phyloP scores from a whole-genome alignment of 2,329 filamentous ascomycete genomes.

The Lecanosticta acicola region DNA sequence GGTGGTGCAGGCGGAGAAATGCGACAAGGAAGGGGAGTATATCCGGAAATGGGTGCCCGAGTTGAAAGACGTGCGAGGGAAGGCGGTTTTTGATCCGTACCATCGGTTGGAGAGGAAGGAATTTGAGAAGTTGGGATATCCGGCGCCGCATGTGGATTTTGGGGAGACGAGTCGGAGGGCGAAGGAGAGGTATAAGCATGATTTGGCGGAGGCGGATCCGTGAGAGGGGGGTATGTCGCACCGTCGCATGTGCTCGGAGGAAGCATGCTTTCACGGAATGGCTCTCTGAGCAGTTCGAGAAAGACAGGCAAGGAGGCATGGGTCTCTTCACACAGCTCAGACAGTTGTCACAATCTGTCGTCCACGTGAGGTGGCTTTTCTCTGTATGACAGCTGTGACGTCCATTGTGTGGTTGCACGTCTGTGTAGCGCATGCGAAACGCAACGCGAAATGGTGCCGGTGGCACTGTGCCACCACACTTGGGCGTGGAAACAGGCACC shows the following conservation, averaged over 20 bases:
- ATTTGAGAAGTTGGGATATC: constrained; percentile 46
- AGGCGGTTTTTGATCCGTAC: constrained; percentile 46
- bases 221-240: too few species aligned
- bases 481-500: too few species aligned
- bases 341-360: background rate
- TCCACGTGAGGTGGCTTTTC: background rate
- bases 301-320: background rate
- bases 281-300: too few species aligned
- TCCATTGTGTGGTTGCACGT: too few species aligned
- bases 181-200: constrained; percentile 40
- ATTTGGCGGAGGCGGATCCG: constrained; percentile 39
- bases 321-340: too few species aligned
- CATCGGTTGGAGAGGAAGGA: constrained; percentile 41
- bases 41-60: constrained; percentile 81
- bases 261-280: too few species aligned
- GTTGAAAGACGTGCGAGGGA: constrained; percentile 49
- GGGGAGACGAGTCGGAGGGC: constrained; percentile 40
- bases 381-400: background rate
- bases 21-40: constrained; percentile 71
- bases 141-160: constrained; percentile 43
- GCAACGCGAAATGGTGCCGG: background rate
- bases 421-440: background rate
- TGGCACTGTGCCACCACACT: background rate
- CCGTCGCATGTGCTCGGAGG: too few species aligned
- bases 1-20: constrained; percentile 70